phyloP scores from a whole-genome alignment of 495 filamentous ascomycete species.

The Aeminium ludgeri region DNA sequence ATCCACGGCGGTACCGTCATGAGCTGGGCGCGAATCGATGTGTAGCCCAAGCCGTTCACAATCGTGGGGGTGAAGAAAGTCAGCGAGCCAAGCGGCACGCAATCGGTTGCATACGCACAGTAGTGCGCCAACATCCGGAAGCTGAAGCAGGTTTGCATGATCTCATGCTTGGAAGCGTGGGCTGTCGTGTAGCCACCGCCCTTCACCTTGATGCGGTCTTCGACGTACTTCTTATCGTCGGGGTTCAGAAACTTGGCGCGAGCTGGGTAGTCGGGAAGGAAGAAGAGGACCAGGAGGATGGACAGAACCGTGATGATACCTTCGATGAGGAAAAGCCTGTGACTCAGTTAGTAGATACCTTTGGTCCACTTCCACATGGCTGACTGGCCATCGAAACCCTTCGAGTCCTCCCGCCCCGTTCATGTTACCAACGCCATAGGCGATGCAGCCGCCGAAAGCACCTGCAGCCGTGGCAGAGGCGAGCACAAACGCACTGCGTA shows the following conservation, averaged over 20 bases:
- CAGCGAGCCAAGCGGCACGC: slow-evolving; percentile 21
- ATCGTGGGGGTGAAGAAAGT: slow-evolving; percentile 39
- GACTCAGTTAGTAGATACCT: not conserved
- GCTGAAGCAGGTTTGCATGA: slow-evolving; percentile 6
- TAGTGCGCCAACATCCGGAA: slow-evolving; percentile 13
- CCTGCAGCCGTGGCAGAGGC: slow-evolving; percentile 12
- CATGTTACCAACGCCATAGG: slow-evolving; percentile 12
- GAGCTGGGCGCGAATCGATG: slow-evolving; percentile 27
- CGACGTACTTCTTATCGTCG: slow-evolving; percentile 37
- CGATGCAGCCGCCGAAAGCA: slow-evolving; percentile 13
- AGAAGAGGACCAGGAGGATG: slow-evolving; percentile 45
- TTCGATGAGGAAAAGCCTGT: slow-evolving; percentile 53
- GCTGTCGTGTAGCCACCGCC: slow-evolving; percentile 14
- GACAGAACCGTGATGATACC: slow-evolving; percentile 52
- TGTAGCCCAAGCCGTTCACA: slow-evolving; percentile 31
- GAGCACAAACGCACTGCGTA: slow-evolving; percentile 11
- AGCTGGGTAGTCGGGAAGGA: slow-evolving; percentile 56
- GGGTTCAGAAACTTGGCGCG: slow-evolving; percentile 51
- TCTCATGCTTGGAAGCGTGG: slow-evolving; percentile 6
- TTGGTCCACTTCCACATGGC: no score
- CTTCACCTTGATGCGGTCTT: slow-evolving; percentile 4
- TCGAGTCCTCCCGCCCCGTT: slow-evolving; percentile 10
- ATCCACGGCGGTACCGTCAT: slow-evolving; percentile 18
- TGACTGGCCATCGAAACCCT: slow-evolving; percentile 13
- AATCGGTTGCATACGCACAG: slow-evolving; percentile 9